phyloP scores from a whole-genome alignment of 2,329 filamentous ascomycete species.

The Penicillium decumbens region DNA sequence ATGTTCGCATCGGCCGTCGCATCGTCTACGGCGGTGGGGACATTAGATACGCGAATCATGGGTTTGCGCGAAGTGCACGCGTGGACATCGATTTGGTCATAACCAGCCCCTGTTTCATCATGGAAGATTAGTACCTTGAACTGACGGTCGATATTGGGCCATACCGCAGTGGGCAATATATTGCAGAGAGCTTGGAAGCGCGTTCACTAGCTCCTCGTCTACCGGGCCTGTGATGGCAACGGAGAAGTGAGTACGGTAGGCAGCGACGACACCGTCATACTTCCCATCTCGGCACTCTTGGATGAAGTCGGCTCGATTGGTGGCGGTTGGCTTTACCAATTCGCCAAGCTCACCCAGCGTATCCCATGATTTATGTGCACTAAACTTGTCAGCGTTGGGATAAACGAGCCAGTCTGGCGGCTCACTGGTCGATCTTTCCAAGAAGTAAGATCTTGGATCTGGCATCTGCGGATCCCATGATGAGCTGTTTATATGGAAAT shows the following conservation, averaged over 20 bases:
- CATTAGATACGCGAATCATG: slow-evolving; percentile 68
- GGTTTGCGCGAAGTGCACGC: slow-evolving; percentile 61
- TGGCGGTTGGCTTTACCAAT: slow-evolving; percentile 59
- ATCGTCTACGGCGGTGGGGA: slow-evolving; percentile 75
- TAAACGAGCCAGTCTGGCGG: slow-evolving; percentile 13
- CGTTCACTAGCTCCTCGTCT: slow-evolving; percentile 64
- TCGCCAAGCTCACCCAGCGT: slow-evolving; percentile 59
- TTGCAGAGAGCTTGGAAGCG: slow-evolving; percentile 36
- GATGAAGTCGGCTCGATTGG: slow-evolving; percentile 63
- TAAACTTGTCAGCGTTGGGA: slow-evolving; percentile 15
- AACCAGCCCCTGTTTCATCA: slow-evolving; percentile 62
- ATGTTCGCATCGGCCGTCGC: slow-evolving; percentile 77
- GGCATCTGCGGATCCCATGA: slow-evolving; percentile 23
- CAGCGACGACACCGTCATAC: slow-evolving; percentile 61
- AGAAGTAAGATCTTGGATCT: slow-evolving; percentile 60
- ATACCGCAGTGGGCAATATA: slow-evolving; percentile 42
- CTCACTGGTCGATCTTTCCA: slow-evolving; percentile 61
- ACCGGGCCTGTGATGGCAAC: slow-evolving; percentile 62
- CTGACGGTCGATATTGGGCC: background rate
- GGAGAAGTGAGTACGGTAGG: slow-evolving; percentile 68
- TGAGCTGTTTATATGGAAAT: background rate
- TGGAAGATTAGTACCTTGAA: background rate
- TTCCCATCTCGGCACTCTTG: slow-evolving; percentile 61
- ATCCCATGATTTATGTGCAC: slow-evolving; percentile 62
- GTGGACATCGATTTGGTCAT: slow-evolving; percentile 73